Percentiles rank a stretch among this genome's conserved stretches.
phyloP scores from a whole-genome alignment of 495 filamentous ascomycete species.

The Penicillium canariense region DNA sequence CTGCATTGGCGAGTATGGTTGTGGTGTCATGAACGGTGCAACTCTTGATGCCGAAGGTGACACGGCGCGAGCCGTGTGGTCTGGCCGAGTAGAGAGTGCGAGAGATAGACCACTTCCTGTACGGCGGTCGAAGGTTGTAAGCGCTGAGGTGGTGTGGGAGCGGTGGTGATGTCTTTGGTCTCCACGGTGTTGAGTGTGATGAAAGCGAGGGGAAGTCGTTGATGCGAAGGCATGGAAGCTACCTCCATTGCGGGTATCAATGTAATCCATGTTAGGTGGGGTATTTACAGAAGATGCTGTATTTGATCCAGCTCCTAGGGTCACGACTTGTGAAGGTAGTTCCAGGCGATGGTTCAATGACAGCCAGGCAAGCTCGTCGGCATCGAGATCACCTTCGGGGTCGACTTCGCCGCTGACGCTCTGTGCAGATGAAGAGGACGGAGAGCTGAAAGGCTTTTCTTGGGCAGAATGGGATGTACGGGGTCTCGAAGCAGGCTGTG shows the following conservation, averaged over 20 bases:
- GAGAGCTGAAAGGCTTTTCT: slow-evolving; percentile 23
- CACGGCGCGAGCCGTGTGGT: slow-evolving; percentile 2
- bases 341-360: slow-evolving; percentile 72
- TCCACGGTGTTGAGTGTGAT: not conserved
- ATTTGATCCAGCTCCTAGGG: slow-evolving; percentile 17
- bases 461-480: slow-evolving; percentile 10
- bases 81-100: slow-evolving; percentile 21
- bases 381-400: slow-evolving; percentile 21
- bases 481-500: slow-evolving; percentile 23
- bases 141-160: slow-evolving; percentile 35
- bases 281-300: slow-evolving; percentile 7
- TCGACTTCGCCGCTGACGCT: slow-evolving; percentile 19
- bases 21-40: slow-evolving; percentile 26
- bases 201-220: not conserved
- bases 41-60: slow-evolving; percentile 15
- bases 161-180: slow-evolving; percentile 32
- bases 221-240: slow-evolving; percentile 7
- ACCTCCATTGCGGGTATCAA: not conserved
- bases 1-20: slow-evolving; percentile 18
- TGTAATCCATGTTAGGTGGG: slow-evolving; percentile 3
- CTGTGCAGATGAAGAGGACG: slow-evolving; percentile 42
- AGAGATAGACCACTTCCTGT: slow-evolving; percentile 17
- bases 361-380: slow-evolving; percentile 67
- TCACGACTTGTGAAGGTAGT: slow-evolving; percentile 50
- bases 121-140: slow-evolving; percentile 15